These are phyloP conservation scores for Haberlea rhodopensis DNA, from an alignment of 257 asterid species.

Conservation along the genomic window DNA sequence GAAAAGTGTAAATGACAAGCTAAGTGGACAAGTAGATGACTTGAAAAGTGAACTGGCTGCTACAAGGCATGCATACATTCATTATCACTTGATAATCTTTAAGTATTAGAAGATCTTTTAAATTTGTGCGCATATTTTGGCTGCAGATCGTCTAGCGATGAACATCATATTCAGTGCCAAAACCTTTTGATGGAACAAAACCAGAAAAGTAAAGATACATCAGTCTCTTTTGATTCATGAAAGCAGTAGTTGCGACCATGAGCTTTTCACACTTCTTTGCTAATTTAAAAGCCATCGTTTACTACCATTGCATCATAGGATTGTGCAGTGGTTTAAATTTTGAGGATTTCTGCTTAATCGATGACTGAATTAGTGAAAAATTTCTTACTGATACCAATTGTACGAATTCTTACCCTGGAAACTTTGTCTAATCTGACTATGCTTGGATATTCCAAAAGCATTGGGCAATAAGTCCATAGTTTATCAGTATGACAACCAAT, in stretches of 20 bases:
- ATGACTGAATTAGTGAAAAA: background rate
- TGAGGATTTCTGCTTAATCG: background rate
- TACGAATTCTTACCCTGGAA: conserved; percentile 4
- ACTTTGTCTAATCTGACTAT: conserved; percentile 2
- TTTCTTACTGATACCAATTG: conserved; percentile 12
- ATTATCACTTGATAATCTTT: background rate
- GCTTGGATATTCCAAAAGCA: conserved; percentile 8
- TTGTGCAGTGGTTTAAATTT: conserved; percentile 14
- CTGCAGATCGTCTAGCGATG: conserved; percentile 62
- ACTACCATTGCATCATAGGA: background rate
- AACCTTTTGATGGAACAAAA: conserved; percentile 60
- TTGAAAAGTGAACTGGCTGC: conserved; percentile 57
- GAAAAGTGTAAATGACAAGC: conserved; percentile 59
- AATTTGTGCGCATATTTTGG: conserved; percentile 17
- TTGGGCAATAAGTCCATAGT: background rate
- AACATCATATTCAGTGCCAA: conserved; percentile 45
- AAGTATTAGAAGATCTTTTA: conserved; percentile 12
- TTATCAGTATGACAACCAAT: conserved; percentile 6
- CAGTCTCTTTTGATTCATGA: background rate
- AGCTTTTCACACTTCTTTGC: conserved; percentile 15
- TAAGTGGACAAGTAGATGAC: conserved; percentile 46
- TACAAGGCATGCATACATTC: conserved; percentile 46
- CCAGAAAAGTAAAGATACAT: conserved; percentile 55
- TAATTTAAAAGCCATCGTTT: background rate
- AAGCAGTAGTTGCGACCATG: conserved; percentile 1